Evolutionary conservation across 129 eudicot genomes (phyloP), one percentile per base, ranked within the genome.

Genomic region (Pulicaria dysenterica): DNA sequence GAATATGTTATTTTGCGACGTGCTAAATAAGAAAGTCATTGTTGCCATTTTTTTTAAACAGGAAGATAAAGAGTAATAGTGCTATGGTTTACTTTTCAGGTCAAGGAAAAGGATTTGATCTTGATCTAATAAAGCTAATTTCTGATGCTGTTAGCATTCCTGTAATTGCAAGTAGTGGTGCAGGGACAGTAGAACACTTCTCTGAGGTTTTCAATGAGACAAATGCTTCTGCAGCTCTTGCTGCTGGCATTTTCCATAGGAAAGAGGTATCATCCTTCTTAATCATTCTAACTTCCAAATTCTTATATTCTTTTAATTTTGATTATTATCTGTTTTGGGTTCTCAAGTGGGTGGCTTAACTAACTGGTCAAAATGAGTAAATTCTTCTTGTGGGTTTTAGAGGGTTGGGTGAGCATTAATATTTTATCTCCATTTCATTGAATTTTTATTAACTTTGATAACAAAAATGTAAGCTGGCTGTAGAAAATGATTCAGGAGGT

Each of bases 151-250:
- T 94, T 44, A 85, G 85, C 75, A 86, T 94, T 80, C 98, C 98
- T 61, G 98, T 94, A 40, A 90, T 94, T 69, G 98, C 98, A 65
- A 94, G 98, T 75, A 94, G 98, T 80, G 98, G 98, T 59, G 98
- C 98, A 31, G 98, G 98, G 71, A 69, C 77, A 14, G 86, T 41
- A 46, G 89, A 79, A 58, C 96, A 94, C 71, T 94, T 94, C 79
- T 87, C 98, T 0, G 89, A 90, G 69, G 96, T 94, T 84, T 94
- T 94, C 83, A 47, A 72, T 0, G 42, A 94, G 46, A 94, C 98
- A 66, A 90, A 94, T 86, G 98, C 98, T 4, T 94, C 98, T 31
- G 98, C 98, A 16, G 98, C 96, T 73, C 95, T 94, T 81, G 98
- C 98, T 79, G 98, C 98, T 56, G 98, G 98, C 58, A 90, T 94